Base-by-base conservation (phyloP, 306 rosid genomes). In the Inga laurina region DNA sequence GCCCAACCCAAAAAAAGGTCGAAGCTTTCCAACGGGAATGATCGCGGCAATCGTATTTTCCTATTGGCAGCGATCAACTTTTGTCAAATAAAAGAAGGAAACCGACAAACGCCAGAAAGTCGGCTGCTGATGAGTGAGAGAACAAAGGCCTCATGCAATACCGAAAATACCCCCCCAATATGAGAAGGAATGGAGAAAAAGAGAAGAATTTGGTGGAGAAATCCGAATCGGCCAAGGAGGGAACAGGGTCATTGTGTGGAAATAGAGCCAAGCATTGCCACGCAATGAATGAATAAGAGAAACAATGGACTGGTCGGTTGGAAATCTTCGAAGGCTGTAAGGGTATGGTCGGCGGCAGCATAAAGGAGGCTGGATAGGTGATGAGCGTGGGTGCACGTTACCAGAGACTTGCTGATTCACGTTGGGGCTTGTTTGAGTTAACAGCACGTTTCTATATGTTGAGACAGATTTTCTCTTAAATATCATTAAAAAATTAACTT, bases 21-120 rank as follows among this genome's bases (percentile, higher is more conserved):
- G 84, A 87, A 87, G 85, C 90, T 91, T 92, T 85, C 89, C 92
- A 92, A 82, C 89, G 61, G 65, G 88, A 41, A 84, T 24, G 90
- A 91, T 85, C 89, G 85, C 87, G 88, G 75, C 51, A 18, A 44
- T 87, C 86, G 66, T 87, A 85, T 69, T 64, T 72, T 46, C 41
- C 22, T 12, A 22, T 45, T 44, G 57, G 57, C 59, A 6, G 13
- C 24, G 9, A 21, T 0, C n/a, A 46, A 46, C 76, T 72, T 44
- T 72, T 13, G 59, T 72, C 41, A 24, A 46, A 46, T 22, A 27
- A 45, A 22, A 44, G 30, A 43, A n/a, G 46, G 41, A 45, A 72
- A 46, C 76, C 76, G 76, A 72, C 76, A 46, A 72, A 22, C 22
- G 59, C 41, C 59, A 45, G 15, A 72, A 72, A 72, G 76, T 72